Base-by-base conservation (phyloP, 1,284 basidiomycete species). In the Inonotus hispidus region DNA sequence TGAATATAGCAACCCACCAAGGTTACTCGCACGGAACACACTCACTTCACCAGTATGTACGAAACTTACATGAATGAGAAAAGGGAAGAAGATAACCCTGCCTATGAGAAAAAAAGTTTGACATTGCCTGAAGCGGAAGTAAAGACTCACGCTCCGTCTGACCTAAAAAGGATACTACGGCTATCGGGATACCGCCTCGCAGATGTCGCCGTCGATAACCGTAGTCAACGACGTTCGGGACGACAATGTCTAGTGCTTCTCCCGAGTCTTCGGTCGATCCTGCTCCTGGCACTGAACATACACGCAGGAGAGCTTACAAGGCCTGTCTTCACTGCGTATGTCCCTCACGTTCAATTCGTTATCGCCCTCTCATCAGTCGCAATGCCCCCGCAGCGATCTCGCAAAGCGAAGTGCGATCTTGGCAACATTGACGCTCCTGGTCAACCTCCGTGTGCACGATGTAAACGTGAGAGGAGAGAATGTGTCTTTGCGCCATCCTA, bases 371-470 rank as follows among this genome's bases (percentile, higher is more conserved):
- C n/a, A 49, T 57, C 55, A 47, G 35, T 56, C 46, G 16, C 41
- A 23, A 37, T 56, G 49, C 54, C 47, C 14, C 37, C 52, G 25
- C 45, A 57, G 50, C 50, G 50, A 23, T 57, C 56, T 29, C 45
- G 41, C 43, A 47, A 57, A 45, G 56, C 56, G 10, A 71, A 72
- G 64, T 77, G 76, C 63, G 76, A 78, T 60, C 67, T 78, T 8
- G 76, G 76, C 25, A 73, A 77, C 59, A 72, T 75, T 41, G 75
- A 77, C 58, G 67, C 70, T 2, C 76, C 75, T 0, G 71, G 70
- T 8, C 71, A 75, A 52, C 74, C 75, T 3, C 76, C 76, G 4
- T 78, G 76, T 59, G 67, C 71, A 3, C 66, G 76, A 21, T 78
- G 77, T 59, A 69, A 74, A 29, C 70, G 77, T 29, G 76, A 77